Conservation (phyloP, 805 yeast species). For the Grigorovia humatica region DNA sequence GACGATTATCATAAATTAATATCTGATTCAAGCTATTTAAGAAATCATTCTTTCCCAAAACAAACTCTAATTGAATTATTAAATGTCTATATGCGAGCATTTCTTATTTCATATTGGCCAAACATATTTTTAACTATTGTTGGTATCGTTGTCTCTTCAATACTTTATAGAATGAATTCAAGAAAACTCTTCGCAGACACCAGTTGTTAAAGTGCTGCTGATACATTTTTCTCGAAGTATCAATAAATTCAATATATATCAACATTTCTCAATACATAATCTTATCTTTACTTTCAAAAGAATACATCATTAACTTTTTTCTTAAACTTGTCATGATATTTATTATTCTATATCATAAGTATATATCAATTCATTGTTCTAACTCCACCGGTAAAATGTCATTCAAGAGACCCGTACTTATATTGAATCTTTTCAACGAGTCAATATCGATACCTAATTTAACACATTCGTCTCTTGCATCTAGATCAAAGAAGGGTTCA, state of each 20-base stretch:
- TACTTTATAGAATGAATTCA: conserved; percentile 7
- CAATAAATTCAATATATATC: too few relatives aligned
- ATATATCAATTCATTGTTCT: background rate
- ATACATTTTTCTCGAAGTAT: too few relatives aligned
- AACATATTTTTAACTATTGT: conserved; percentile 14
- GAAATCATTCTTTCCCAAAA: conserved; percentile 16
- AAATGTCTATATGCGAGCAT: conserved; percentile 18
- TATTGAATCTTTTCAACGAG: conserved; percentile 11
- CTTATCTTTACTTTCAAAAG: too few relatives aligned
- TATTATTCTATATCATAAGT: too few relatives aligned
- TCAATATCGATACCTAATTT: conserved; percentile 11
- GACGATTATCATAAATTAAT: conserved; percentile 16
- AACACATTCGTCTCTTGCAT: conserved; percentile 16
- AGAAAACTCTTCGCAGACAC: background rate
- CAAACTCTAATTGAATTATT: conserved; percentile 10
- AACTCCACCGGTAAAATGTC: conserved; percentile 10
- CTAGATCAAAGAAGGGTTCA: conserved; percentile 12
- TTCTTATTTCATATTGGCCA: conserved; percentile 23
- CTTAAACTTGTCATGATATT: too few relatives aligned
- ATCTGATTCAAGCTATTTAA: conserved; percentile 23
- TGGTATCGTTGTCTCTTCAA: conserved; percentile 13
- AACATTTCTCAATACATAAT: background rate
- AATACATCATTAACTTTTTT: too few relatives aligned
- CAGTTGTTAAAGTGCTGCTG: background rate
- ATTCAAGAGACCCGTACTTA: conserved; percentile 11